Conservation (phyloP, 768 basidiomycete genomes). For the Psilocybe cyanescens region DNA sequence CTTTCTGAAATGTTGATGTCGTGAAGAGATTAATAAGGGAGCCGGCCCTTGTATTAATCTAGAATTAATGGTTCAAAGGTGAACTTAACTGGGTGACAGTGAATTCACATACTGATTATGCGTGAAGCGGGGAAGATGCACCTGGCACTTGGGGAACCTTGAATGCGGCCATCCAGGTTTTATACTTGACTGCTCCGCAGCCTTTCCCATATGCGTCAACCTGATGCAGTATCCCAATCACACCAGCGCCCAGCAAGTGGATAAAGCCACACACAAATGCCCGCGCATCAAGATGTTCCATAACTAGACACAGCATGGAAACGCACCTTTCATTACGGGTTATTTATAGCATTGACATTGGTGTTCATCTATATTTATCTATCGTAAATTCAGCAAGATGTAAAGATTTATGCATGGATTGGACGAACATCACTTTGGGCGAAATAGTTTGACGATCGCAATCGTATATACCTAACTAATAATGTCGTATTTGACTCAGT, state of each 20-base stretch:
- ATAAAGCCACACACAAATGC: background rate
- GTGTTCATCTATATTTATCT: too few relatives aligned
- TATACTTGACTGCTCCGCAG: slow-evolving; percentile 12
- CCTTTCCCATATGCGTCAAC: background rate
- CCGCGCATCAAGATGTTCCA: background rate
- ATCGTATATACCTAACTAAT: too few relatives aligned
- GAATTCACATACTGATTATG: slow-evolving; percentile 16
- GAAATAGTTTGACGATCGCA: too few relatives aligned
- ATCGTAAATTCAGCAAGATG: too few relatives aligned
- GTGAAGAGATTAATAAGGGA: slow-evolving; percentile 13
- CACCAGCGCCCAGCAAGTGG: background rate
- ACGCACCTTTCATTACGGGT: too few relatives aligned
- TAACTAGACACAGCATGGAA: too few relatives aligned
- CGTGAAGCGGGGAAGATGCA: slow-evolving; percentile 23
- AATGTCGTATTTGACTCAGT: too few relatives aligned
- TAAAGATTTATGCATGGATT: too few relatives aligned
- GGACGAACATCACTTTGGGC: too few relatives aligned
- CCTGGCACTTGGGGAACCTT: slow-evolving; percentile 24
- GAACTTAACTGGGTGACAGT: background rate
- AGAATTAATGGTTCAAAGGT: background rate
- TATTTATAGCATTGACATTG: too few relatives aligned
- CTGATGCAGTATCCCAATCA: background rate
- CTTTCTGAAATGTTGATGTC: slow-evolving; percentile 17
- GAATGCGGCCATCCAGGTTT: slow-evolving; percentile 5
- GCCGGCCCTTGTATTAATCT: slow-evolving; percentile 22